A percentile compares a stretch with the other conserved stretches of the same genome.
phyloP scores from a whole-genome alignment of 768 basidiomycete genomes.

The Agaricus bisporus region DNA sequence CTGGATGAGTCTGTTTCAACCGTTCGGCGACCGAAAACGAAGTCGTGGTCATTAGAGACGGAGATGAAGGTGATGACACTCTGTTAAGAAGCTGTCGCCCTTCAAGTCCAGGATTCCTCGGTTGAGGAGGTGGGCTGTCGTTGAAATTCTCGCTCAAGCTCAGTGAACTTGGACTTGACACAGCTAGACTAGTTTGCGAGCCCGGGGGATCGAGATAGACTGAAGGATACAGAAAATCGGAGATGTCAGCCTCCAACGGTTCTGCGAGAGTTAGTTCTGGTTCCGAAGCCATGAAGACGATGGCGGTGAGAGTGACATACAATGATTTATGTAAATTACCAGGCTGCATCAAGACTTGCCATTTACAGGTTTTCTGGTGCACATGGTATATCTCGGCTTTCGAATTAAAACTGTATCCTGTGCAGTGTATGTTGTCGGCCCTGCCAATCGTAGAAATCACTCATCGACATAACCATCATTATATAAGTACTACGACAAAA shows the following conservation, averaged over 20 bases:
- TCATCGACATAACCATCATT: no score
- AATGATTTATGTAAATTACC: no score
- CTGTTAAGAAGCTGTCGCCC: background rate
- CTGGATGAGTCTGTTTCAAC: background rate
- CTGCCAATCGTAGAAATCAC: no score
- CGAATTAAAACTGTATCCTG: no score
- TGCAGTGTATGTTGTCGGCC: no score
- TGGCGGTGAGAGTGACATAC: no score
- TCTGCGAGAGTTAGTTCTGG: background rate
- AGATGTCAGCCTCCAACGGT: conserved; percentile 7
- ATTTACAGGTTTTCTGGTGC: no score
- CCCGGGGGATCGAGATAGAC: background rate
- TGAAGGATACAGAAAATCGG: background rate
- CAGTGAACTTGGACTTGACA: conserved; percentile 1
- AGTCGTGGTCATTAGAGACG: background rate
- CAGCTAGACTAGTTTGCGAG: background rate
- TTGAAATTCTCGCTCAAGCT: conserved; percentile 4
- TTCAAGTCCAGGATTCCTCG: background rate
- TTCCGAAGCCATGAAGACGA: no score
- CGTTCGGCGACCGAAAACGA: background rate
- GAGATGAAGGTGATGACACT: background rate
- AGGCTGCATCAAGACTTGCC: no score
- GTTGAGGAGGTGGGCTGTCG: background rate
- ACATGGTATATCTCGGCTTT: no score
- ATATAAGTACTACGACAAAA: no score